A percentile compares a stretch with the other conserved stretches of the same genome.
Evolutionary conservation across 306 rosid species (phyloP).

Genomic region (Ormosia emarginata): DNA sequence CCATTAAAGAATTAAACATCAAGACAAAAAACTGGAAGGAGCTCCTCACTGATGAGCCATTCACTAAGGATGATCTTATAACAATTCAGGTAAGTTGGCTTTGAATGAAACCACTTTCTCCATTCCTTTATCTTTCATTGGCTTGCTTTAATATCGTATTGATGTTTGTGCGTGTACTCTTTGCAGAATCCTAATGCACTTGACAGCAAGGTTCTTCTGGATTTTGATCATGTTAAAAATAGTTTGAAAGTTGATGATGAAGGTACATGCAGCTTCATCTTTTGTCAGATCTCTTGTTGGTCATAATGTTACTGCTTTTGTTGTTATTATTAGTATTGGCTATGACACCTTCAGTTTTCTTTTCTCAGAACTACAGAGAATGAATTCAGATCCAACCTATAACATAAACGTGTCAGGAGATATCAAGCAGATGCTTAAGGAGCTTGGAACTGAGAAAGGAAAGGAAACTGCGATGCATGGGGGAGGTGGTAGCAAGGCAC

Average conservation of each 20-base stretch:
- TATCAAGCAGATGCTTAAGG: conserved; percentile 88
- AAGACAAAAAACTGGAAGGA: conserved; percentile 98
- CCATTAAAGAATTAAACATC: conserved; percentile 87
- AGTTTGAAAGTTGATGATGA: conserved; percentile 79
- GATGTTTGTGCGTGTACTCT: conserved; percentile 25
- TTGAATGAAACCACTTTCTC: conserved; percentile 2
- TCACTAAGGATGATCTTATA: conserved; percentile 76
- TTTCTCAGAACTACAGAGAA: conserved; percentile 64
- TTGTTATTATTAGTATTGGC: conserved; percentile 3
- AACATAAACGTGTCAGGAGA: conserved; percentile 87
- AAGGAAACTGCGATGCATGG: conserved; percentile 90
- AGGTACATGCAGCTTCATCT: conserved; percentile 48
- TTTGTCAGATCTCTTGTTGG: neutral
- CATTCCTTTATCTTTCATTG: neutral
- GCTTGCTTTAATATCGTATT: conserved; percentile 12
- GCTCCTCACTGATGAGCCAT: conserved; percentile 91
- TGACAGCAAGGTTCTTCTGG: conserved; percentile 76
- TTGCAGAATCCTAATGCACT: conserved; percentile 94
- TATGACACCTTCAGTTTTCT: conserved; percentile 17
- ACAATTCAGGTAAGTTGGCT: conserved; percentile 76
- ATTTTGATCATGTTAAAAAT: conserved; percentile 86
- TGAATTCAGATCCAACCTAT: conserved; percentile 70
- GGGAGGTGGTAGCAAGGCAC: conserved; percentile 99
- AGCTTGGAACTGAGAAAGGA: conserved; percentile 95
- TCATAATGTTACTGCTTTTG: conserved; percentile 4